Evolutionary conservation across 371 early-diverging fungal genomes (phyloP), one percentile per base, ranked within the genome.

Genomic region (Mortierella sp.): DNA sequence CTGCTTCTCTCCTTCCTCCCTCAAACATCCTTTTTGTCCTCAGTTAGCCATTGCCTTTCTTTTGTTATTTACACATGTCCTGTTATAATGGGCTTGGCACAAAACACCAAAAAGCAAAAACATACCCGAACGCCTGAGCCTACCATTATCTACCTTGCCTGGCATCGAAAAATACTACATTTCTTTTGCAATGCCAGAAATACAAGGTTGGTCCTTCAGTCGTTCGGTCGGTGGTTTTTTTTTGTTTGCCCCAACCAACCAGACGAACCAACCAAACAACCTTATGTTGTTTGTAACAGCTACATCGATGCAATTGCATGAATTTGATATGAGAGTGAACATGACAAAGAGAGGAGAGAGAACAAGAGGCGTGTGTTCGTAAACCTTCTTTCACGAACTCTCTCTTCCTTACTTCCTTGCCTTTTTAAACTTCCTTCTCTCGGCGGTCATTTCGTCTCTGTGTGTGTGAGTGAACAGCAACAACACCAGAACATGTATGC

Each of bases 351-450:
- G 58, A 35, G 27, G 46, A 65, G 21, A 55, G 43, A 72, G 54
- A 54, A 21, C 1, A 41, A 54, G 38, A 72, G 41, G 38, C 51
- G 55, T 41, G 43, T 55, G 74, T 43, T 48, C 18, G 44, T 43
- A n/a, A 71, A 71, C 71, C 44, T 48, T 71, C 48, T 71, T 71
- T 56, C 38, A 21, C 38, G 10, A 65, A 35, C 35, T 35, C 46
- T 46, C 48, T 46, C 12, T 46, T 46, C 14, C 48, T 46, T 41
- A 38, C 65, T 38, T 65, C 65, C 35, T 38, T 65, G 32, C 63
- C 63, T 32, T 38, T 16, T 65, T 65, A 65, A 65, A 65, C 65
- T 38, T 65, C 65, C 35, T 65, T 65, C 65, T 65, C 65, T 65
- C 6, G 38, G 18, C 65, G 65, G 38, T 18, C 56, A 56, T 11